Evolutionary conservation across 176 grass and related monocot species (phyloP), one percentile per base, ranked within the genome.

Genomic region (Eragrostis curvula): DNA sequence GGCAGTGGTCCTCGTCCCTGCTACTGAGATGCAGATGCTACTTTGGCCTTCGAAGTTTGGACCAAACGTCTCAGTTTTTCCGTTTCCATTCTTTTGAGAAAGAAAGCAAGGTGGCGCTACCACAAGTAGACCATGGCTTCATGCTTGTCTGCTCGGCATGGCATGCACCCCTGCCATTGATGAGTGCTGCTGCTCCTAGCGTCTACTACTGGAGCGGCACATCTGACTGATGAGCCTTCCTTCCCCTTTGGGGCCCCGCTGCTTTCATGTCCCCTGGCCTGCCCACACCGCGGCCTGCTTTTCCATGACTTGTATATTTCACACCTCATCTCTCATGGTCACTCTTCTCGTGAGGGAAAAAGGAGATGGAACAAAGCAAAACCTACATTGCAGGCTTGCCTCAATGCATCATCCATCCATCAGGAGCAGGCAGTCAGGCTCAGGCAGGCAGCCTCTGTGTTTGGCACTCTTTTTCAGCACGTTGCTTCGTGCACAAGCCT

Each of bases 11-110:
- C 67, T 42, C 20, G 24, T 24, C 72, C 44, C 15, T 49, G 66
- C 30, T 52, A 44, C 32, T 6, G 39, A 68, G 77, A 81, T 81
- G 84, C 73, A 71, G 70, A 25, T 36, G 46, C 42, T 63, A 16
- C 66, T 83, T 86, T 80, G 68, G 39, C 28, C 69, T 25, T 76
- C 25, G 81, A 55, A 74, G 51, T 36, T 74, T 51, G 81, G 61
- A 51, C 69, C 81, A 24, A 72, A 51, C 45, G 70, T 53, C 74
- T 76, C 40, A 8, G 11, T 69, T 20, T 79, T 66, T 46, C 27
- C 79, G 76, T 63, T 70, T 86, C 88, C 24, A 90, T 86, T 76
- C 83, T 90, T 90, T 86, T 49, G 83, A 90, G 64, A 69, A 85
- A 62, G 27, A 11, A 41, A 59, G 10, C 6, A 60, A 20, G 11